Percentiles rank a stretch among this genome's conserved stretches.
Evolutionary conservation across 176 grass and related monocot species (phyloP).

Genomic region (Typha latifolia): DNA sequence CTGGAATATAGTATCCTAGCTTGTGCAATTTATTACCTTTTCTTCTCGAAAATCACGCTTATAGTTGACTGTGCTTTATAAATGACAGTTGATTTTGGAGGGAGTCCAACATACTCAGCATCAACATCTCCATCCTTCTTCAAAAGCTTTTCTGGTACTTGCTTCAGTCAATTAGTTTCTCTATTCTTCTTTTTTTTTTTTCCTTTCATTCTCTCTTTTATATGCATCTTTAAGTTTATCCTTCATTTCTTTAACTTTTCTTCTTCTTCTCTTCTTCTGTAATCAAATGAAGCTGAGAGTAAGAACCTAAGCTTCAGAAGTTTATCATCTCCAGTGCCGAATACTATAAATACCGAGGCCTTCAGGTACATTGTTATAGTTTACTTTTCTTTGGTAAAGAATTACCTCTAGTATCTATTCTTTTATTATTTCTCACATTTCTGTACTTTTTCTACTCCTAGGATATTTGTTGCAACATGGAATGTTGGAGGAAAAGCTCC

Average conservation of each 20-base stretch:
- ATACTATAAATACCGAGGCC: constrained; percentile 39
- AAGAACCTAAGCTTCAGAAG: constrained; percentile 54
- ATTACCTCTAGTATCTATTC: not conserved
- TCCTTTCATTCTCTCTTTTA: constrained; percentile 15
- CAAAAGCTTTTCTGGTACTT: constrained; percentile 31
- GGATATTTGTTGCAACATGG: constrained; percentile 95
- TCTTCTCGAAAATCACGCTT: not conserved
- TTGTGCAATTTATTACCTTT: constrained; percentile 12
- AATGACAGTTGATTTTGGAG: constrained; percentile 29
- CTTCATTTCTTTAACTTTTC: not conserved
- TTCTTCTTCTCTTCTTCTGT: constrained; percentile 24
- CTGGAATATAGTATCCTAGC: constrained; percentile 2
- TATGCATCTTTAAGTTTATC: constrained; percentile 12
- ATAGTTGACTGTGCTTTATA: constrained; percentile 8
- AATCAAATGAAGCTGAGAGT: constrained; percentile 38
- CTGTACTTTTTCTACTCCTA: constrained; percentile 20
- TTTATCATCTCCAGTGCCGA: constrained; percentile 45
- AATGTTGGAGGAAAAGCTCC: constrained; percentile 86
- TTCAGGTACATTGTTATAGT: constrained; percentile 44
- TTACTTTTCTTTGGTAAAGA: constrained; percentile 15
- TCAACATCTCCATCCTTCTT: constrained; percentile 60
- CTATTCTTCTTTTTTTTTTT: not conserved
- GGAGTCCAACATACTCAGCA: constrained; percentile 33
- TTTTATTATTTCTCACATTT: constrained; percentile 12
- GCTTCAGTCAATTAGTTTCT: constrained; percentile 1